These are phyloP conservation scores for Ustilago hordei DNA, from an alignment of 1,284 basidiomycete species.

Conservation along the genomic window DNA sequence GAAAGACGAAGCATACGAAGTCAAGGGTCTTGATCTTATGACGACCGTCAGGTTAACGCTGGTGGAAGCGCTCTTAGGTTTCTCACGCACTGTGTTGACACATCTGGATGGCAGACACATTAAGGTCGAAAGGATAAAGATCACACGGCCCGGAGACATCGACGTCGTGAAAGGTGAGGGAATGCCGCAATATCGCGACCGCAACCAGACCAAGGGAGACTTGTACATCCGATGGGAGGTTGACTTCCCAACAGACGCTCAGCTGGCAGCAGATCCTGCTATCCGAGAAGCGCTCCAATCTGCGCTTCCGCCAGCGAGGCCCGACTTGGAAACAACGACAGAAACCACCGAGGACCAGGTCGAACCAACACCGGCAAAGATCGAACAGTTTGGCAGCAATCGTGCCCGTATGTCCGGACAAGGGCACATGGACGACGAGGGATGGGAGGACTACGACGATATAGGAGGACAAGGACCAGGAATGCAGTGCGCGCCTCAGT, in stretches of 20 bases:
- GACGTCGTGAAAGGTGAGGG: conserved; percentile 63
- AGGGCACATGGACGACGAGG: conserved; percentile 46
- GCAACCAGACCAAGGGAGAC: conserved; percentile 53
- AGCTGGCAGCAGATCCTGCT: conserved; percentile 33
- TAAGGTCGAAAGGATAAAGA: conserved; percentile 41
- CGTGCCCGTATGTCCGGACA: conserved; percentile 40
- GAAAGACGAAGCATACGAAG: conserved; percentile 82
- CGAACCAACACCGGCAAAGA: conserved; percentile 29
- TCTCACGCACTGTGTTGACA: conserved; percentile 64
- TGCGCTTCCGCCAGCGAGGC: conserved; percentile 53
- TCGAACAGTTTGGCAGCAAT: conserved; percentile 55
- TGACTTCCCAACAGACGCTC: conserved; percentile 61
- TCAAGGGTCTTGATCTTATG: conserved; percentile 81
- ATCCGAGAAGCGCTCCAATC: conserved; percentile 35
- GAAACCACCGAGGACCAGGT: conserved; percentile 48
- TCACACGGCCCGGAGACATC: conserved; percentile 61
- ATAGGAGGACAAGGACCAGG: conserved; percentile 53
- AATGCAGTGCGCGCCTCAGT: conserved; percentile 62
- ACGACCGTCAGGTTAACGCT: conserved; percentile 74
- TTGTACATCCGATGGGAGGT: conserved; percentile 63
- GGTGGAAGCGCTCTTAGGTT: conserved; percentile 59
- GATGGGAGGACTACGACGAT: conserved; percentile 48
- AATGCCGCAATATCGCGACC: conserved; percentile 60
- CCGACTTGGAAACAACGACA: conserved; percentile 38
- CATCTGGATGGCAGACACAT: conserved; percentile 66